Percentiles rank a stretch among this genome's conserved stretches.
These are phyloP conservation scores for Vanderwaltozyma tropicalis DNA, from an alignment of 805 yeast species.

Conservation along the genomic window DNA sequence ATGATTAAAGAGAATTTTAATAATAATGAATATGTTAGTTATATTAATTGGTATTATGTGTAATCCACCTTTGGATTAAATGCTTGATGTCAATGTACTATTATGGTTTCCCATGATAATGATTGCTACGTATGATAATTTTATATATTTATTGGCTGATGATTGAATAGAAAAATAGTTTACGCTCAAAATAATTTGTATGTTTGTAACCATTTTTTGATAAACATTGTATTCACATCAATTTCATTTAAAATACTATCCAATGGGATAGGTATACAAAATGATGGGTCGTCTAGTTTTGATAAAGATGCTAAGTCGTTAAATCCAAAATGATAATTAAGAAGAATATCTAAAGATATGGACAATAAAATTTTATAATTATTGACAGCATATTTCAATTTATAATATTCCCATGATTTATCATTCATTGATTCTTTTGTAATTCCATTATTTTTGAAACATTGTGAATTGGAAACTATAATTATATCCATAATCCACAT, in stretches of 20 bases:
- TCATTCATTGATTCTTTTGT: conserved; percentile 19
- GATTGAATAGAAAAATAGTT: background rate
- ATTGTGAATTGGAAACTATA: conserved; percentile 26
- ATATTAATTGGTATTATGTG: too few species aligned
- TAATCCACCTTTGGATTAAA: too few species aligned
- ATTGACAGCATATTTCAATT: conserved; percentile 28
- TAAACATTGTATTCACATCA: conserved; percentile 17
- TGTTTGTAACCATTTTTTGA: conserved; percentile 28
- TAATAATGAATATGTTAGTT: too few species aligned
- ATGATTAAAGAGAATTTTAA: too few species aligned
- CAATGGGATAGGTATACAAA: conserved; percentile 24
- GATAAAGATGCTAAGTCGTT: conserved; percentile 26
- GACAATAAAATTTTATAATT: conserved; percentile 35
- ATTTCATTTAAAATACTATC: conserved; percentile 14
- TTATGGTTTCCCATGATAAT: too few species aligned
- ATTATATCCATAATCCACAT: conserved; percentile 29
- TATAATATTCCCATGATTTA: conserved; percentile 24
- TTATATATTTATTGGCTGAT: too few species aligned
- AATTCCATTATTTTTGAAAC: conserved; percentile 22
- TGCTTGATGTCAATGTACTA: too few species aligned
- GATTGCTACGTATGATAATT: too few species aligned
- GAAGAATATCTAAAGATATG: conserved; percentile 31
- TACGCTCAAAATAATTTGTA: conserved; percentile 26
- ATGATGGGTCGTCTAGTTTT: conserved; percentile 14
- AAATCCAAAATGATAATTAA: conserved; percentile 45